Conservation (phyloP, 208 protist genomes). For the Crithidia acanthocephali region DNA sequence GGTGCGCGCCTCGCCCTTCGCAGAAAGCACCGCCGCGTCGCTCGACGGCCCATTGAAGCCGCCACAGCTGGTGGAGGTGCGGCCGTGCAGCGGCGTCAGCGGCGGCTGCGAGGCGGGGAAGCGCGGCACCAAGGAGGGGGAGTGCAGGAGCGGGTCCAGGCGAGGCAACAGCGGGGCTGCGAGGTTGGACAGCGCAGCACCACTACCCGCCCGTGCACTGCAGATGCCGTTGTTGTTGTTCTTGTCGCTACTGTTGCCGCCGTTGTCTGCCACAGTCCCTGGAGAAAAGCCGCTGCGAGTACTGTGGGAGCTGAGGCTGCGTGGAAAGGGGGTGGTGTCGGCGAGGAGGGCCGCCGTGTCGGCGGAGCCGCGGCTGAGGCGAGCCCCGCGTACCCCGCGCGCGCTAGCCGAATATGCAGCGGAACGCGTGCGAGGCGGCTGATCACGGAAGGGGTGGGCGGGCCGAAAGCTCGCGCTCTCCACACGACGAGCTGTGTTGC, state of each 20-base stretch:
- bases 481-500: not conserved
- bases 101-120: not conserved
- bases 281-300: not conserved
- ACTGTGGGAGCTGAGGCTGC: slow-evolving; percentile 23
- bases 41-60: not conserved
- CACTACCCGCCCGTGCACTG: not conserved
- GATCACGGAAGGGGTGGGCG: not conserved
- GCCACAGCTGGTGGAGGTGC: not conserved
- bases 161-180: slow-evolving; percentile 1
- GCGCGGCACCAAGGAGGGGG: slow-evolving; percentile 3
- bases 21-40: not conserved
- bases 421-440: slow-evolving; percentile 5
- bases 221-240: not conserved
- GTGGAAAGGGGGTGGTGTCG: not conserved
- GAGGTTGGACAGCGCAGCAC: not conserved
- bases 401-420: not conserved
- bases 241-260: too few species aligned
- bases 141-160: slow-evolving; percentile 12
- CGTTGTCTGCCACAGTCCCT: not conserved
- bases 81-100: slow-evolving; percentile 1
- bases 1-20: not conserved
- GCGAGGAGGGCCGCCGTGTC: not conserved
- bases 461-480: not conserved
- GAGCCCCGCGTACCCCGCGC: not conserved
- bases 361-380: not conserved